Evolutionary conservation across 768 basidiomycete genomes (phyloP).

Genomic region (Zangia roseola): DNA sequence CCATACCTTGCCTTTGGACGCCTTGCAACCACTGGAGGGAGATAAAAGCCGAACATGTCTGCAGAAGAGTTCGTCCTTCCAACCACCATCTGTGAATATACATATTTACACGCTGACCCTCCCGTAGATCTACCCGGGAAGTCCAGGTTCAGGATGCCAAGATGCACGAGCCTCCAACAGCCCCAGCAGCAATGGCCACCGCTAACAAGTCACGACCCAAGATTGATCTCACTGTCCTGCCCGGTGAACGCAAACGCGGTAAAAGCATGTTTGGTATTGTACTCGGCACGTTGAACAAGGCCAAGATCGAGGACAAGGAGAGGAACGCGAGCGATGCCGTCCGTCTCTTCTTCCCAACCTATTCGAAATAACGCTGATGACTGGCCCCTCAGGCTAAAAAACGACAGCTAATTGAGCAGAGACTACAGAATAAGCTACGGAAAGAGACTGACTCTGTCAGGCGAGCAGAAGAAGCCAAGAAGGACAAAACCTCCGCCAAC

Average conservation of each 20-base stretch:
- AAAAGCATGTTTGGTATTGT: conserved; percentile 87
- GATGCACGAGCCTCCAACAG: conserved; percentile 42
- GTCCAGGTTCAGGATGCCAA: conserved; percentile 29
- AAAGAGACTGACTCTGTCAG: conserved; percentile 87
- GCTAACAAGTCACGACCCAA: conserved; percentile 67
- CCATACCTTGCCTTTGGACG: neutral
- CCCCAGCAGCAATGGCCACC: conserved; percentile 43
- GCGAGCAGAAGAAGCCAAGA: conserved; percentile 82
- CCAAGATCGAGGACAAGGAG: conserved; percentile 84
- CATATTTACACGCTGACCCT: neutral
- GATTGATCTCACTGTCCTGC: conserved; percentile 56
- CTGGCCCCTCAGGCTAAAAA: conserved; percentile 66
- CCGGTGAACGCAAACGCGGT: conserved; percentile 75
- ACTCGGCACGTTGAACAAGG: conserved; percentile 81
- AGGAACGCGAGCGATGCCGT: conserved; percentile 85
- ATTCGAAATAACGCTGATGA: conserved; percentile 6
- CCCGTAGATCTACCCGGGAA: conserved; percentile 31
- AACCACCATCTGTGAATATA: conserved; percentile 1
- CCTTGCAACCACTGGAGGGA: neutral
- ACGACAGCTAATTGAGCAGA: conserved; percentile 77
- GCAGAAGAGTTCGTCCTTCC: conserved; percentile 47
- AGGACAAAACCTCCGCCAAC: conserved; percentile 73
- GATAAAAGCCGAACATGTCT: conserved; percentile 43
- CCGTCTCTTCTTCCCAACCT: conserved; percentile 17
- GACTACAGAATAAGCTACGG: conserved; percentile 79